phyloP scores from a whole-genome alignment of 2,329 filamentous ascomycete genomes.

The Aspergillus tamarii region DNA sequence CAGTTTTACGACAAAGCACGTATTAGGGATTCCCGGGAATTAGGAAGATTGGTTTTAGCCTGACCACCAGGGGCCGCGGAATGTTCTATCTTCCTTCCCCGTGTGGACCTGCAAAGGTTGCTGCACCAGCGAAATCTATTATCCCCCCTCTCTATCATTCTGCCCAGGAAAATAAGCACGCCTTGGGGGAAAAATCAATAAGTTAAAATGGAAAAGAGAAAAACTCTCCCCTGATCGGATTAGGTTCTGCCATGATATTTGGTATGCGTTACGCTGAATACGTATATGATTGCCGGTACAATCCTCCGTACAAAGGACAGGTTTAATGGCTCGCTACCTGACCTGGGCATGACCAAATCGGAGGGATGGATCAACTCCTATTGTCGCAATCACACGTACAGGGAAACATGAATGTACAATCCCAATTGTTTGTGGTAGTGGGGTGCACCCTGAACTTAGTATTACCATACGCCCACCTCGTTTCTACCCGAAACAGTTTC shows the following conservation, averaged over 20 bases:
- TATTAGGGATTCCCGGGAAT: conserved; percentile 21
- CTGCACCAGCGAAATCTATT: background rate
- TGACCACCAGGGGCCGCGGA: conserved; percentile 22
- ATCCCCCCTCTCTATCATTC: background rate
- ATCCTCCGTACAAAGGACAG: background rate
- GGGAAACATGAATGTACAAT: background rate
- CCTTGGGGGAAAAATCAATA: too few relatives aligned
- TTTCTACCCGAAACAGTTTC: conserved; percentile 25
- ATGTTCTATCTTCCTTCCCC: conserved; percentile 24
- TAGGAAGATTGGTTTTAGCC: conserved; percentile 24
- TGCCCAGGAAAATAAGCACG: background rate
- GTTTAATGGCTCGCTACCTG: background rate
- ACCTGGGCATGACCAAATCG: background rate
- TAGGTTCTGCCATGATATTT: background rate
- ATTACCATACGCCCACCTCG: conserved; percentile 19
- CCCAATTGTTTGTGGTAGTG: conserved; percentile 9
- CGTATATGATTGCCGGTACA: background rate
- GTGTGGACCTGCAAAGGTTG: conserved; percentile 2
- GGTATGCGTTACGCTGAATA: background rate
- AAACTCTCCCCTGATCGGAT: background rate
- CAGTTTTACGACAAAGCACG: conserved; percentile 13
- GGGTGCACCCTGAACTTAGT: conserved; percentile 31
- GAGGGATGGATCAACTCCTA: background rate
- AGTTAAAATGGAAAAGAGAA: background rate
- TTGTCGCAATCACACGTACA: background rate